phyloP scores from a whole-genome alignment of 2,329 filamentous ascomycete species.

The Thielaviopsis populi region DNA sequence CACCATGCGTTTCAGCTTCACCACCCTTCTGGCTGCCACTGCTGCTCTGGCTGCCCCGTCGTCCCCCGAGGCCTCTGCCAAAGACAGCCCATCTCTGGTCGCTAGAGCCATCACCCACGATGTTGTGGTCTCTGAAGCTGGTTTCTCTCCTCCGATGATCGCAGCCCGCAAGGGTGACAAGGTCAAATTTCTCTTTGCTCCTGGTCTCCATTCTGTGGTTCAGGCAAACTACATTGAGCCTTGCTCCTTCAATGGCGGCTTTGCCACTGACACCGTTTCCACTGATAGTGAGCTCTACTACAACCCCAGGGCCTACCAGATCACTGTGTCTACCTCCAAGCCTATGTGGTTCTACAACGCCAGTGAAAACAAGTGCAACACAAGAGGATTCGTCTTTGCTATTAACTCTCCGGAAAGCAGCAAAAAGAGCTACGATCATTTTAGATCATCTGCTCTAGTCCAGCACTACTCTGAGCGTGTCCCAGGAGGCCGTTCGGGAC shows the following conservation, averaged over 20 bases:
- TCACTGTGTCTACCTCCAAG: no score
- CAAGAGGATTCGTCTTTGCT: conserved; percentile 18
- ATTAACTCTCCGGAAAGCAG: neutral
- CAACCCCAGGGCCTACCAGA: no score
- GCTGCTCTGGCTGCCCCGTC: neutral
- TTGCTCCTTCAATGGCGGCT: conserved; percentile 21
- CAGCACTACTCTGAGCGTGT: no score
- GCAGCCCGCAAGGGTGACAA: conserved; percentile 34
- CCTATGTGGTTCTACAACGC: neutral
- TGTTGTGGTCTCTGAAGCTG: neutral
- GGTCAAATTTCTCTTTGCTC: conserved; percentile 40
- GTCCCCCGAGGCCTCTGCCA: neutral
- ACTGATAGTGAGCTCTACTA: no score
- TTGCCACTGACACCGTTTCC: no score
- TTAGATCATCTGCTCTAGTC: no score
- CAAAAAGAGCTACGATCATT: no score
- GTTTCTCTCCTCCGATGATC: conserved; percentile 35
- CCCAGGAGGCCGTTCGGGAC: no score
- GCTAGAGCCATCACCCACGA: neutral
- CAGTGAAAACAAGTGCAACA: conserved; percentile 19
- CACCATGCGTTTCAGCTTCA: neutral
- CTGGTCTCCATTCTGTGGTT: conserved; percentile 34
- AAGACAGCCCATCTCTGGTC: neutral
- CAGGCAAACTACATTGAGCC: conserved; percentile 30
- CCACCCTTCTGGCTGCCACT: neutral